These are phyloP conservation scores for Kluyveromyces siamensis DNA, from an alignment of 805 yeast species.

Conservation along the genomic window DNA sequence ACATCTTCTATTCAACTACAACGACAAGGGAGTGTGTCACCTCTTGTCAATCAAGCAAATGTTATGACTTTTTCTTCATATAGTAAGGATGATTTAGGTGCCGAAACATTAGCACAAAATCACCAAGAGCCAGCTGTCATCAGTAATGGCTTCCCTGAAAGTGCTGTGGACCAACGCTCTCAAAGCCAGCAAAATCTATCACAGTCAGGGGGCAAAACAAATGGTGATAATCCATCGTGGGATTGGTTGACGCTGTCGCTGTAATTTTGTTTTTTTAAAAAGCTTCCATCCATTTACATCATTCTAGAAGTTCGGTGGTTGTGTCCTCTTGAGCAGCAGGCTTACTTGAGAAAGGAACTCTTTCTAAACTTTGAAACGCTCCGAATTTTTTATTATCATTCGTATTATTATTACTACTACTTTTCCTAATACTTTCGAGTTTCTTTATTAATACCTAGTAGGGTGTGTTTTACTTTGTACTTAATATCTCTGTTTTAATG, in stretches of 20 bases:
- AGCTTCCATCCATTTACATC: too few relatives aligned
- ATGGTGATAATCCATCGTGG: constrained; percentile 8
- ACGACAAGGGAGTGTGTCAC: neutral
- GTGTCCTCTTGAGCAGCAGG: constrained; percentile 1
- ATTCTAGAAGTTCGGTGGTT: neutral
- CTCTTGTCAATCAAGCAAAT: neutral
- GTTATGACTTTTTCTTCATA: neutral
- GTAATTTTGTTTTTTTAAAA: neutral
- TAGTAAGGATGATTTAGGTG: neutral
- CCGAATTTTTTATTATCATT: neutral
- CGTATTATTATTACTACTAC: neutral
- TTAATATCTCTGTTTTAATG: neutral
- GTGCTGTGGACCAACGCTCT: neutral
- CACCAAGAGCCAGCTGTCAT: neutral
- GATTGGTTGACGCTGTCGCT: constrained; percentile 9
- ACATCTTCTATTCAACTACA: neutral
- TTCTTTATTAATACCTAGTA: neutral
- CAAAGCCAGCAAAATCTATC: neutral
- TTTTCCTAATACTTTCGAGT: neutral
- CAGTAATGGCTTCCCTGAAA: neutral
- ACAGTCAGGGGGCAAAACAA: neutral
- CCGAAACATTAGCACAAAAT: neutral
- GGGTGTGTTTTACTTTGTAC: neutral
- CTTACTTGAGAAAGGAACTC: neutral
- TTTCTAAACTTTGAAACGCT: neutral